Evolutionary conservation across 2,329 filamentous ascomycete species (phyloP), one percentile per base, ranked within the genome.

Genomic region (Colletotrichum orchidophilum): DNA sequence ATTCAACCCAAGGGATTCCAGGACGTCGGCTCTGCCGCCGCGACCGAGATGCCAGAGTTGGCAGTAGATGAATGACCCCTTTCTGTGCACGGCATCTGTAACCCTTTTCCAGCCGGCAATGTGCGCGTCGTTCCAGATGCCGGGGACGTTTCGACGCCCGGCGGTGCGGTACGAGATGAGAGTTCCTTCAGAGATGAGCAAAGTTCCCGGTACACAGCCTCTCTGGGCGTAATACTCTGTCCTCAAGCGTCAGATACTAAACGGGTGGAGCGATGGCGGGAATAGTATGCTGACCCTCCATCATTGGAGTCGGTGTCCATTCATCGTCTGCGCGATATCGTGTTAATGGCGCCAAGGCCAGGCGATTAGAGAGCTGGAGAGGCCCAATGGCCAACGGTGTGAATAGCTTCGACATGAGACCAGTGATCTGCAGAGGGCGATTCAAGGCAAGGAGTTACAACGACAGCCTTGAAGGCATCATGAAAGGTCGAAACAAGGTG

Each of bases 11-110:
- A 58, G 85, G 82, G 76, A 87, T 6, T 70, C 60, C n/a, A 75
- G 73, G 3, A 75, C 64, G 29, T 75, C 72, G 0, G 71, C 70
- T 9, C 80, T 78, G 2, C 86, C 86, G 1, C 85, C 84, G 1
- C 92, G 86, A 8, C 92, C 91, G 0, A 90, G 80, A 1, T 87
- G 87, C 90, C 91, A 93, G 0, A 94, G 82, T 77, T 94, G 92
- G 31, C 86, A 81, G 79, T 86, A 93, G 71, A 93, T 90, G 75
- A 84, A 88, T 21, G 84, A 86, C 5, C 87, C 87, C 75, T 91
- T 91, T 26, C 82, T 83, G 77, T 94, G 92, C 0, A 93, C 89
- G 1, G 87, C 87, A 29, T 89, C 85, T 2, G 87, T 90, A 52
- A 93, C 81, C 15, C 84, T 80, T 72, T 86, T 88, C 91, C 91